Percentiles rank a stretch among this genome's conserved stretches.
phyloP scores from a whole-genome alignment of 352 stramenopile genomes.

The Globisporangium perplexum region DNA sequence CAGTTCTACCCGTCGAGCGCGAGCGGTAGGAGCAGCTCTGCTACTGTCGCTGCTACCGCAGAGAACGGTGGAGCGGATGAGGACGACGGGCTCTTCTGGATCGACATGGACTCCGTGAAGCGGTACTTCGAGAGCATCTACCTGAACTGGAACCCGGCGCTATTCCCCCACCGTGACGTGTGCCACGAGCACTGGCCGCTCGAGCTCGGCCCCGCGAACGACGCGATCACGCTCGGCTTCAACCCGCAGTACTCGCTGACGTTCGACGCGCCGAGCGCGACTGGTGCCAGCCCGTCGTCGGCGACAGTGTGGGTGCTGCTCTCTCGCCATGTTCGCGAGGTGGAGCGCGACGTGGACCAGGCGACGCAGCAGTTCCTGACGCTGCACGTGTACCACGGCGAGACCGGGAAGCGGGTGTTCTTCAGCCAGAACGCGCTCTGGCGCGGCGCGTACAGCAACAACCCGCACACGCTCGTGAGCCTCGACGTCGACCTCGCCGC shows the following conservation, averaged over 20 bases:
- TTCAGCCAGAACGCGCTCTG: conserved; percentile 80
- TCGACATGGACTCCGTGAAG: conserved; percentile 91
- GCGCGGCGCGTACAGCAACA: conserved; percentile 90
- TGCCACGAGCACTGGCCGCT: conserved; percentile 83
- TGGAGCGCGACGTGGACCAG: conserved; percentile 57
- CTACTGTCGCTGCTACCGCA: no score
- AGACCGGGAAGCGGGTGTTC: conserved; percentile 63
- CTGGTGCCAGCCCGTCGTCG: conserved; percentile 11
- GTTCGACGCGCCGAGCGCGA: conserved; percentile 29
- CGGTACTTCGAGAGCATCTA: conserved; percentile 93
- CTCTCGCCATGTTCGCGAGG: conserved; percentile 87
- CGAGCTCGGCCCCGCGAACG: conserved; percentile 77
- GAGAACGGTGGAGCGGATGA: conserved; percentile 9
- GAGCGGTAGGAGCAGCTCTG: background rate
- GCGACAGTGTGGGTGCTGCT: conserved; percentile 90
- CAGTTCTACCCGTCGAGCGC: conserved; percentile 36
- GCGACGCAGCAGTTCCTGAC: conserved; percentile 80
- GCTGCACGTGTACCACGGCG: conserved; percentile 84
- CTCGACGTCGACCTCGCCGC: conserved; percentile 64
- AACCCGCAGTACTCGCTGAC: conserved; percentile 93
- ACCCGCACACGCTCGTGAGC: conserved; percentile 88
- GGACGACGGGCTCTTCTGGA: conserved; percentile 96
- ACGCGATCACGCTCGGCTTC: conserved; percentile 89
- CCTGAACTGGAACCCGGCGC: conserved; percentile 93
- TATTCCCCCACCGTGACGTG: conserved; percentile 85